These are phyloP conservation scores for Pythium periplocum DNA, from an alignment of 352 stramenopile genomes.

Conservation along the genomic window DNA sequence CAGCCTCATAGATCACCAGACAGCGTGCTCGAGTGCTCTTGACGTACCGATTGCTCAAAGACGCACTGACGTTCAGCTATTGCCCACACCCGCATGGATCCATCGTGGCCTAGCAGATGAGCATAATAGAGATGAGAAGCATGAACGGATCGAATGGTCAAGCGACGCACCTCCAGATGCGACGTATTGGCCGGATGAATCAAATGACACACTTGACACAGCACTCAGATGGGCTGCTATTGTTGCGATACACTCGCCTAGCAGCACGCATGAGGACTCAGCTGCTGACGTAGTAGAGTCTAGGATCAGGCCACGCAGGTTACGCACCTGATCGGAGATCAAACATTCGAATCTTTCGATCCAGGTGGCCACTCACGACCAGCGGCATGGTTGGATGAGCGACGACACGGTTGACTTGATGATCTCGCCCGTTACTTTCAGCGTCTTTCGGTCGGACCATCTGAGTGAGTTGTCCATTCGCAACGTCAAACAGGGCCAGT, in stretches of 20 bases:
- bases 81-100: conserved; percentile 80
- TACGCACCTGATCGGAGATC: conserved; percentile 69
- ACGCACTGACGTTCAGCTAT: conserved; percentile 79
- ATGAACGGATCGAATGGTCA: background rate
- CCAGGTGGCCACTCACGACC: conserved; percentile 74
- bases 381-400: conserved; percentile 83
- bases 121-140: conserved; percentile 5
- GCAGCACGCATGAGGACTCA: too few species aligned
- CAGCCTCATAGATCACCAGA: too few species aligned
- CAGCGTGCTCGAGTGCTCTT: too few species aligned
- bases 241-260: conserved; percentile 70
- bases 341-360: conserved; percentile 82
- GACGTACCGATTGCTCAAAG: conserved; percentile 73
- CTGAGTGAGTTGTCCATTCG: conserved; percentile 73
- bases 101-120: conserved; percentile 57
- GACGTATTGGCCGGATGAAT: conserved; percentile 70
- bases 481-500: conserved; percentile 71
- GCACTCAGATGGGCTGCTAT: conserved; percentile 79
- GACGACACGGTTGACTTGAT: conserved; percentile 62
- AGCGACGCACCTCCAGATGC: conserved; percentile 49
- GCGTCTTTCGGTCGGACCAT: conserved; percentile 59
- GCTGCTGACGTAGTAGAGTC: too few species aligned
- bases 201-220: conserved; percentile 75
- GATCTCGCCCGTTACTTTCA: conserved; percentile 49
- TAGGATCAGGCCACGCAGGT: too few species aligned